Base-by-base conservation (phyloP, 768 basidiomycete species). In the Rhizopogon vinicolor region DNA sequence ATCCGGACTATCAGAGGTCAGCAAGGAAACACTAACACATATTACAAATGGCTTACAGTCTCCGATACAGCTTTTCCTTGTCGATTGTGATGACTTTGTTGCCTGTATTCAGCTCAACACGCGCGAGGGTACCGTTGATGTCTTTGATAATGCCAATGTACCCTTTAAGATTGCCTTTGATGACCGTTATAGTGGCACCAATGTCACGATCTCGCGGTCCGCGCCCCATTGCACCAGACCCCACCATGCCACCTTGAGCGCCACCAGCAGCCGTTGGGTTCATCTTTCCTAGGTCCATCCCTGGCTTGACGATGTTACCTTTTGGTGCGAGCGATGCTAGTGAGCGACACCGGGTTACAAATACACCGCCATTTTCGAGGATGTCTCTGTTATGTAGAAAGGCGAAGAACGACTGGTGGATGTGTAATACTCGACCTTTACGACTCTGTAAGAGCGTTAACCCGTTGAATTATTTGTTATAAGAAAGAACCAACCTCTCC, bases 341-440 rank as follows among this genome's bases (percentile, higher is more conserved):
- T 2, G 86, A 83, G 41, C 91, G 86, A 13, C 91, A 84, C 39
- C 93, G 86, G 0, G 93, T 90, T 50, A 99, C 93, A 65, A 95
- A 99, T 28, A 98, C 86, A 55, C 97, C 97, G 19, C 91, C 88
- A 63, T 98, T 94, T 70, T 98, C 94, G 18, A 78, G 65, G 51
- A 92, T 78, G 50, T 98, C 94, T 13, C 95, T 87, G 64, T 95
- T 96, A 73, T 95, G 89, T 44, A 98, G 73, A 79, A 98, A 99
- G 3, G 91, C 93, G 63, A 86, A 96, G 71, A 91, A 86, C 0
- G 94, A 93, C 66, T 96, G 93, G 69, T 96, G 89, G 42, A 94
- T 93, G 64, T 98, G 95, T 28, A 99, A 75, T 12, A 98, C 89
- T 54, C 84, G 82, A 44, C 97, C 97, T 79, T 87, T 91, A 5